A percentile compares a stretch with the other conserved stretches of the same genome.
These are phyloP conservation scores for Syzygium aqueum DNA, from an alignment of 345 rosid species.

Conservation along the genomic window DNA sequence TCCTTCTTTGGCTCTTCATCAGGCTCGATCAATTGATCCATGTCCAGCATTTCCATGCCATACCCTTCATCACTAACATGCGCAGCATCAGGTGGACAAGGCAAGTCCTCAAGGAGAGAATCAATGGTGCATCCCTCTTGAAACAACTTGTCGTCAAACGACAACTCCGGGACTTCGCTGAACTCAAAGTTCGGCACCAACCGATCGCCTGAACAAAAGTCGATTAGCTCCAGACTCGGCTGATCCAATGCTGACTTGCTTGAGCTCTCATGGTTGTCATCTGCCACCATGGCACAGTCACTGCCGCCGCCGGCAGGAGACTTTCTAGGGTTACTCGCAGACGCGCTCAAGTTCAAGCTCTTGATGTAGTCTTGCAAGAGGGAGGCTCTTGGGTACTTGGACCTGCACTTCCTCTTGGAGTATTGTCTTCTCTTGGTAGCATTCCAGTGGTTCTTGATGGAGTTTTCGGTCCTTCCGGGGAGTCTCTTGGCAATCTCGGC, in stretches of 20 bases:
- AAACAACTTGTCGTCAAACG: constrained; percentile 56
- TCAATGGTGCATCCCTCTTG: constrained; percentile 62
- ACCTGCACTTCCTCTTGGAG: constrained; percentile 72
- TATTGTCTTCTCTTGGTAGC: constrained; percentile 91
- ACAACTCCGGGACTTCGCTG: constrained; percentile 34
- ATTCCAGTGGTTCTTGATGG: constrained; percentile 99
- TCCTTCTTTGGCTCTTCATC: constrained; percentile 29
- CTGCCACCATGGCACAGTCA: neutral
- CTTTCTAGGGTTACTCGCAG: constrained; percentile 4
- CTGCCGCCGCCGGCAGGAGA: neutral
- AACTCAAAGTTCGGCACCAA: constrained; percentile 39
- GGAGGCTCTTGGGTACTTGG: constrained; percentile 65
- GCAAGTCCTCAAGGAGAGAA: constrained; percentile 57
- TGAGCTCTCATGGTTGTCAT: neutral
- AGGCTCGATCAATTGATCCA: constrained; percentile 6
- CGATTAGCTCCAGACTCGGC: neutral
- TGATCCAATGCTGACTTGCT: neutral
- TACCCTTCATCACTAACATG: constrained; percentile 16
- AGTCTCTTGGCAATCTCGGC: constrained; percentile 91
- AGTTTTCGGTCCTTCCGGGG: constrained; percentile 94
- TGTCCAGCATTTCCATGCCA: constrained; percentile 11
- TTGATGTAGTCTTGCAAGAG: constrained; percentile 90
- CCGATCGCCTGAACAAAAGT: constrained; percentile 18
- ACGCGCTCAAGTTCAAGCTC: constrained; percentile 48
- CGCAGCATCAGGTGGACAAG: constrained; percentile 7